These are phyloP conservation scores for Trichomonas tenax DNA, from an alignment of 208 protist genomes.

Conservation along the genomic window DNA sequence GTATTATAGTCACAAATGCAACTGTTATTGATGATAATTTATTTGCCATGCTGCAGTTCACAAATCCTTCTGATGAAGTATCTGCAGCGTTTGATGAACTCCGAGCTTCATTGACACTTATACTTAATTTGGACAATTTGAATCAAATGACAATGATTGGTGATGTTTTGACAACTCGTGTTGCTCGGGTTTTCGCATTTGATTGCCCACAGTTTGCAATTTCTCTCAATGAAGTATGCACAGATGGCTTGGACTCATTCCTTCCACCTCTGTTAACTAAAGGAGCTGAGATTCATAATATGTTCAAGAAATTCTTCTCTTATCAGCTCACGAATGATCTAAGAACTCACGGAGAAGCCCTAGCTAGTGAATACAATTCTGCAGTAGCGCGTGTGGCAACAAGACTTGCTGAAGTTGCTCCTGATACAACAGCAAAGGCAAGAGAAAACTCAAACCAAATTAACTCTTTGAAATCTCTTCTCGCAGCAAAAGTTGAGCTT, in stretches of 20 bases:
- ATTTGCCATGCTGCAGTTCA: background rate
- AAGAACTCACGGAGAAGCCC: background rate
- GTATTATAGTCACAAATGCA: background rate
- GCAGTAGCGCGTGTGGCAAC: background rate
- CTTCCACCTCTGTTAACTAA: background rate
- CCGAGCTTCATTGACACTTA: background rate
- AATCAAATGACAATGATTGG: background rate
- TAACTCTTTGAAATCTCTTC: background rate
- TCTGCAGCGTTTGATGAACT: background rate
- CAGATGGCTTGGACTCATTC: background rate
- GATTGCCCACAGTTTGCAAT: background rate
- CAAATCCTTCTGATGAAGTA: background rate
- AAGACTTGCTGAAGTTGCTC: background rate
- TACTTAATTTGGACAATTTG: background rate
- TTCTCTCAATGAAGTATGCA: background rate
- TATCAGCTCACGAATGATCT: background rate
- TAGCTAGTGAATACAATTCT: background rate
- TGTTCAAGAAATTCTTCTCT: background rate
- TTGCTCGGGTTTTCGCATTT: background rate
- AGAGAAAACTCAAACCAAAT: background rate
- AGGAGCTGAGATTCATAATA: background rate
- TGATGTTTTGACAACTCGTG: background rate
- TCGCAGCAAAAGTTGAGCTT: background rate
- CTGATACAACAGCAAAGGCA: background rate
- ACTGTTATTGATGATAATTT: background rate